A percentile compares a stretch with the other conserved stretches of the same genome.
These are phyloP conservation scores for Eucalyptus decipiens DNA, from an alignment of 345 rosid species.

Conservation along the genomic window DNA sequence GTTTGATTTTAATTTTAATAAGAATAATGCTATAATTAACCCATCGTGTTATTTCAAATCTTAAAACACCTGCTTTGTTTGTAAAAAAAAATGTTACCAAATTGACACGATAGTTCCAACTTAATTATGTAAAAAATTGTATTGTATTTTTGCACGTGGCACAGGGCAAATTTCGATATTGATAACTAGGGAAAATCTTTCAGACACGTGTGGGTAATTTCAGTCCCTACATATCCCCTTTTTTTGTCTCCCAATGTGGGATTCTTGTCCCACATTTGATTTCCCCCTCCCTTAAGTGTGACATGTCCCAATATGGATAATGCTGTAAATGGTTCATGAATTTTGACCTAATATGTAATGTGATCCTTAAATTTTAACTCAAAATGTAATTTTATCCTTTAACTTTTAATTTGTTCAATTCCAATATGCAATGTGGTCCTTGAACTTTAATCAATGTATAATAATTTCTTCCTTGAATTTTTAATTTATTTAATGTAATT, in stretches of 20 bases:
- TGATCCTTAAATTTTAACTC: background rate
- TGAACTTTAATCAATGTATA: background rate
- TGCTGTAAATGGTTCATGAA: background rate
- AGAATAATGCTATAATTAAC: background rate
- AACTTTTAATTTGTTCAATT: background rate
- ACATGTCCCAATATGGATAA: background rate
- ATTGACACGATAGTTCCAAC: background rate
- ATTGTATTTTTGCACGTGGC: background rate
- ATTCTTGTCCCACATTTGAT: background rate
- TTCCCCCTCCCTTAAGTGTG: background rate
- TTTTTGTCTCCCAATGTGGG: background rate
- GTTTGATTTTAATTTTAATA: background rate
- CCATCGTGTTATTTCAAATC: background rate
- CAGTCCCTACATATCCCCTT: background rate
- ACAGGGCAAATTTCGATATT: background rate
- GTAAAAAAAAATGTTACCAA: background rate
- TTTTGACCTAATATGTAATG: background rate
- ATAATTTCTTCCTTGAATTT: background rate
- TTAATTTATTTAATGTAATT: too few relatives aligned
- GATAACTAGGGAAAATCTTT: background rate
- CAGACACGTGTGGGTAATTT: background rate
- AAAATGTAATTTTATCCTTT: background rate
- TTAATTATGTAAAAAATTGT: too few relatives aligned
- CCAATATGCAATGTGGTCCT: too few relatives aligned
- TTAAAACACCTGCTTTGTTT: background rate